phyloP scores from a whole-genome alignment of 1,284 basidiomycete species.

The Ganoderma lucidum region DNA sequence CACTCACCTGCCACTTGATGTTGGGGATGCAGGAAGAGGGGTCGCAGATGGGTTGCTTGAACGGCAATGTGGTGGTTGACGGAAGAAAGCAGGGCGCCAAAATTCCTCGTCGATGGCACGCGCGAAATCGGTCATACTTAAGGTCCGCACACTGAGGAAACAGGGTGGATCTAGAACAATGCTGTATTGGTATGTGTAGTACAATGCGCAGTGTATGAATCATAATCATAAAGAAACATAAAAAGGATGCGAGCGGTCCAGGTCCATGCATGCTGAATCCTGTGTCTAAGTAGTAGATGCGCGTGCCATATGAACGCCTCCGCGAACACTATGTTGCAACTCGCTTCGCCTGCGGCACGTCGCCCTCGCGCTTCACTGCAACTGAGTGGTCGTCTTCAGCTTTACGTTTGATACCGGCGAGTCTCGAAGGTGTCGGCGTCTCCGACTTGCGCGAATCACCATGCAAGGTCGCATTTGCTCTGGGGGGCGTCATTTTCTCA shows the following conservation, averaged over 20 bases:
- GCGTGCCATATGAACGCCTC: not conserved
- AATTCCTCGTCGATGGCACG: not conserved
- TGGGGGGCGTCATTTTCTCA: conserved; percentile 63
- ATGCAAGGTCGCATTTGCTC: conserved; percentile 32
- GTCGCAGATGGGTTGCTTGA: not conserved
- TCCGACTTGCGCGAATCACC: conserved; percentile 35
- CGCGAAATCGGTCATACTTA: conserved; percentile 9
- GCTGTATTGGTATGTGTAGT: conserved; percentile 24
- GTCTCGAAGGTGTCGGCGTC: conserved; percentile 60
- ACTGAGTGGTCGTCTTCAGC: conserved; percentile 56
- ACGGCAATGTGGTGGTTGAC: conserved; percentile 8
- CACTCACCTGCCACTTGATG: conserved; percentile 13
- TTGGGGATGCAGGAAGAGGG: not conserved
- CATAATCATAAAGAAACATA: conserved; percentile 25
- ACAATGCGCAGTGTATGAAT: conserved; percentile 24
- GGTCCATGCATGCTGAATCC: conserved; percentile 18
- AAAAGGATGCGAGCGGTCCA: conserved; percentile 22
- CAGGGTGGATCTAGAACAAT: conserved; percentile 10
- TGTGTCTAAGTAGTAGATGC: not conserved
- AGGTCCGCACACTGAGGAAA: not conserved
- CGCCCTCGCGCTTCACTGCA: conserved; percentile 22
- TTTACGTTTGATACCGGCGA: conserved; percentile 74
- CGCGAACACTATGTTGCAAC: conserved; percentile 31
- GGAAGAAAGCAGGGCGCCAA: not conserved
- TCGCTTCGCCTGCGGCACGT: conserved; percentile 41